Evolutionary conservation across 495 filamentous ascomycete genomes (phyloP), one percentile per base, ranked within the genome.

Genomic region (Penicillium tannophilum): DNA sequence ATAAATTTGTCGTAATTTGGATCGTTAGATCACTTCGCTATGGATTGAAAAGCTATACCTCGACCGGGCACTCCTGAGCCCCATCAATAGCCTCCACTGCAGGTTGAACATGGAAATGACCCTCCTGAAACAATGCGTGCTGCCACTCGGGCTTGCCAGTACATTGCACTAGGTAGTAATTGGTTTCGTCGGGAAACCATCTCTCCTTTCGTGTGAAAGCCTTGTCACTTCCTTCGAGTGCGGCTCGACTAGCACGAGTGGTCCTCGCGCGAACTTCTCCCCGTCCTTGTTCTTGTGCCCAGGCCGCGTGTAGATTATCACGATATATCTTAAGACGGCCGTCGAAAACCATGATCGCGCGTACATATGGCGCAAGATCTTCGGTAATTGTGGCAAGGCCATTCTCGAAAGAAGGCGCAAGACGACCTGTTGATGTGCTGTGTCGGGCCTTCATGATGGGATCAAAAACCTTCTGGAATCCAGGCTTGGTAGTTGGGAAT

Each of bases 301-400:
- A 69, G 2, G 93, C 65, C 14, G 74, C 84, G 58, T 86, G 86
- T 3, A 90, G 66, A 16, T 79, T 81, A 14, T 84, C 62, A 1
- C 92, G 80, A 59, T 90, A 83, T 59, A 87, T 78, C 50, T 89
- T 85, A 0, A 92, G 79, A 11, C 78, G 79, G 4, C 85, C 73
- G 59, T 97, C 93, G 64, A 89, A 89, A 0, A 84, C 75, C 28
- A 91, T 86, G 61, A 97, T 96, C 10, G 80, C 76, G 19, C 94
- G 88, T 20, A 96, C 81, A 62, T 90, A 97, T 0, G 93, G 93
- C 0, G 90, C 91, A 7, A 97, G 72, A 58, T 98, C 94, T 45
- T 88, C 79, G 5, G 78, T 76, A 35, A 97, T 82, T 9, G 85
- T 74, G 3, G 73, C 64, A 41, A 86, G 65, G 0, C 85, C 83